Conservation (phyloP, 2,329 filamentous ascomycete genomes). For the Neofusicoccum parvum region DNA sequence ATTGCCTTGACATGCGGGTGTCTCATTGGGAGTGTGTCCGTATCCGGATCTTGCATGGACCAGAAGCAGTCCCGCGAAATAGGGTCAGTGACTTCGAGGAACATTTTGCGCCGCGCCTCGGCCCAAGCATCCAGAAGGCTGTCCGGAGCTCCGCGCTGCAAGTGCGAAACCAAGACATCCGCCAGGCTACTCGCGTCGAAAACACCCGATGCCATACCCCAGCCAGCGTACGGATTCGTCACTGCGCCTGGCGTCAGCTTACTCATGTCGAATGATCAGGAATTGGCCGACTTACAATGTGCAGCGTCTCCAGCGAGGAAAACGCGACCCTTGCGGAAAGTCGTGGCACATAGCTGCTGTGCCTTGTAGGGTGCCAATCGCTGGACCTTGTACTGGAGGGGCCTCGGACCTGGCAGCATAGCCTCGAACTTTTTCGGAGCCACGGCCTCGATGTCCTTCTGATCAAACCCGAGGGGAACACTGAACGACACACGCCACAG, state of each 20-base stretch:
- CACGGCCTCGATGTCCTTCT: slow-evolving; percentile 30
- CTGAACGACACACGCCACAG: slow-evolving; percentile 49
- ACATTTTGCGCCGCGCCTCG: slow-evolving; percentile 36
- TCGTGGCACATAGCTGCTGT: slow-evolving; percentile 41
- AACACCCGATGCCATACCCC: slow-evolving; percentile 38
- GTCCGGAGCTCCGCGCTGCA: slow-evolving; percentile 27
- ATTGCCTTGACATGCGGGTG: slow-evolving; percentile 31
- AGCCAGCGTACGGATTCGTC: slow-evolving; percentile 41
- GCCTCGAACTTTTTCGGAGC: slow-evolving; percentile 33
- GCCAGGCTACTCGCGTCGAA: slow-evolving; percentile 37
- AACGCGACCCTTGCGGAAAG: slow-evolving; percentile 36
- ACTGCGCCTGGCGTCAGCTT: slow-evolving; percentile 25
- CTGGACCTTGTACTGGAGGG: slow-evolving; percentile 34
- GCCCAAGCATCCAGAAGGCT: slow-evolving; percentile 40
- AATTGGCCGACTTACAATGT: slow-evolving; percentile 31
- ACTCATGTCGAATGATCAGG: neutral
- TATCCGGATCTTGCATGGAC: slow-evolving; percentile 30
- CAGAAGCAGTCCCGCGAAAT: slow-evolving; percentile 20
- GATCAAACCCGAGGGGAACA: slow-evolving; percentile 27
- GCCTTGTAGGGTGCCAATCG: slow-evolving; percentile 45
- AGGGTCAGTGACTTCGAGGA: slow-evolving; percentile 37
- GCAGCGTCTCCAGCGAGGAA: slow-evolving; percentile 44
- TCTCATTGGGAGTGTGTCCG: slow-evolving; percentile 28
- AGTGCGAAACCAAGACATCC: slow-evolving; percentile 30
- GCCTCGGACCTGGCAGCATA: slow-evolving; percentile 34